Base-by-base conservation (phyloP, 495 filamentous ascomycete genomes). In the Diplogelasinospora grovesii region DNA sequence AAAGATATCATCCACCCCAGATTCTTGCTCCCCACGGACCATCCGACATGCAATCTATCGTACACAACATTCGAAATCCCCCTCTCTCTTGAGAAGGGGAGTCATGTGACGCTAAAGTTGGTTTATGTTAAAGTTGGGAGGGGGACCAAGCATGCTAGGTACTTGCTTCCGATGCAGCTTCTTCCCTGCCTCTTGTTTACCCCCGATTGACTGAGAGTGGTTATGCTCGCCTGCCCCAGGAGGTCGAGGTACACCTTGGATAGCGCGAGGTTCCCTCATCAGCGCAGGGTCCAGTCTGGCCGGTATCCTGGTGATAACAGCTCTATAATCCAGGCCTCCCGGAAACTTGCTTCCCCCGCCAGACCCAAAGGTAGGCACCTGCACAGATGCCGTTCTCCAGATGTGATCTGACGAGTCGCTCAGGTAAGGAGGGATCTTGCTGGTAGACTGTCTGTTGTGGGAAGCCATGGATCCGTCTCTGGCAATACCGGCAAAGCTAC, bases 381-480 rank as follows among this genome's bases (percentile, higher is more conserved):
- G 85, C 9, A 93, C 86, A 36, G 82, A 81, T 5, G 92, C 86
- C 8, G 86, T 89, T 33, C 87, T 75, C 92, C 92, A 98, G 22
- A 94, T 74, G 57, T 98, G 92, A 54, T 96, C 89, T 8, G 81
- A 79, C 5, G 79, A 88, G 53, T 97, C 86, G 22, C 79, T 78
- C 15, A 98, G 69, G 60, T 92, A 97, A 45, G 78, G 74, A 9
- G 83, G 79, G 16, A 52, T 59, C 57, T 70, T 75, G 33, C 50
- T 37, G 18, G 50, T n/a, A n/a, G n/a, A n/a, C n/a, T n/a, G n/a
- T n/a, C n/a, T n/a, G n/a, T n/a, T n/a, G n/a, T n/a, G n/a, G n/a
- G n/a, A n/a, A n/a, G n/a, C n/a, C n/a, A n/a, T n/a, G n/a, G n/a
- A n/a, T n/a, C n/a, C n/a, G n/a, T n/a, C n/a, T n/a, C n/a, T n/a